Base-by-base conservation (phyloP, 129 eudicot species). In the Flaveria bidentis region DNA sequence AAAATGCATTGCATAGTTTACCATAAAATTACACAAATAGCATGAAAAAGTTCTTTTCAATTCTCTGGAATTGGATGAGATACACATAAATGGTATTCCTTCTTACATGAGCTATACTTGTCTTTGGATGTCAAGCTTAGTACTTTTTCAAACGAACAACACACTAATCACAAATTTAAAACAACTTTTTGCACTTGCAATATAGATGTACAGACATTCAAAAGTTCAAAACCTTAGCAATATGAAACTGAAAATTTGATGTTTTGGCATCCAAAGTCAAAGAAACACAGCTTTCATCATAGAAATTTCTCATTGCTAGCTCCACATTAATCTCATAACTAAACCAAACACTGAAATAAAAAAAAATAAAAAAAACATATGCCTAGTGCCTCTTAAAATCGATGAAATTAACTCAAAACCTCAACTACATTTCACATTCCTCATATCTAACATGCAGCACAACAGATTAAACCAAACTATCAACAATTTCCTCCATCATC, bases 401-500 rank as follows among this genome's bases (percentile, higher is more conserved):
- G 51, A 64, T 49, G 72, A 75, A 64, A 47, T 75, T 6, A 49
- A 75, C 64, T 64, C 52, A 76, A 76, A 76, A 49, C 65, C 36
- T 76, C 72, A 64, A 18, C 72, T 61, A 75, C 72, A 63, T 75
- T 75, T 17, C 72, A 64, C 80, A 51, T 30, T 76, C 18, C 9
- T 22, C 52, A 13, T 64, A 49, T 76, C 64, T 64, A 76, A 76
- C 72, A 42, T 49, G 64, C 42, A 64, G 6, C 64, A 61, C 22
- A 49, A 49, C 30, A 64, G 65, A 49, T 63, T 64, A 63, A 62
- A 76, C 80, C 80, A 64, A 76, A 64, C 64, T 64, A 49, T 76
- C 12, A 64, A 76, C 53, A 76, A 49, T 12, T 64, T 26, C 20
- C n/a, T 8, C 63, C 4, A 55, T 49, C 16, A 64, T 75, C 23